Conservation (phyloP, 176 grass and related monocot genomes). For the Zoysia pacifica region DNA sequence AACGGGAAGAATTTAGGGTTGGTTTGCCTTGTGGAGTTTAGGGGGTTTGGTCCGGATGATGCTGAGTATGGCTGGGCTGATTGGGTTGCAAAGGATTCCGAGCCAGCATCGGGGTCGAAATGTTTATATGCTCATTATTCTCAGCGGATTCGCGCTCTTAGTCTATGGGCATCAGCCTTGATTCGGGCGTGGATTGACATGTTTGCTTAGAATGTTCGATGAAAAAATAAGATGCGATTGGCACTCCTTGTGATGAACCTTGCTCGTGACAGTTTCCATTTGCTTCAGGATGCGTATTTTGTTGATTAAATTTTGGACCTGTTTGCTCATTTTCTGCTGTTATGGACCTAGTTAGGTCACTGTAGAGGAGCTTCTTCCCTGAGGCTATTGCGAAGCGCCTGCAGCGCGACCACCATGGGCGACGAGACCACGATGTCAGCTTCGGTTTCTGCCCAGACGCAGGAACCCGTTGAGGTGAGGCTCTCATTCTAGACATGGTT, state of each 20-base stretch:
- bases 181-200: neutral
- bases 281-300: neutral
- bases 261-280: neutral
- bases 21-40: neutral
- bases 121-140: neutral
- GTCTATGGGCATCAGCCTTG: neutral
- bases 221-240: neutral
- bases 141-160: neutral
- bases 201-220: neutral
- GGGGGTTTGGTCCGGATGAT: neutral
- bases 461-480: conserved; percentile 36
- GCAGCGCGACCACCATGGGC: conserved; percentile 58
- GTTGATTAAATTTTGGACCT: neutral
- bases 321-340: conserved; percentile 16
- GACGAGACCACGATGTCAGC: conserved; percentile 63
- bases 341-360: conserved; percentile 66
- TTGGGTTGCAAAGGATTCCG: neutral
- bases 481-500: neutral
- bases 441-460: conserved; percentile 32
- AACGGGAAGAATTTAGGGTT: neutral
- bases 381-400: conserved; percentile 13
- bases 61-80: neutral
- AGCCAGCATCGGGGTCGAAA: neutral
- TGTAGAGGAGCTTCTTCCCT: conserved; percentile 51
- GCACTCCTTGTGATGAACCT: neutral